phyloP scores from a whole-genome alignment of 805 yeast species.

The Wickerhamomyces alni region DNA sequence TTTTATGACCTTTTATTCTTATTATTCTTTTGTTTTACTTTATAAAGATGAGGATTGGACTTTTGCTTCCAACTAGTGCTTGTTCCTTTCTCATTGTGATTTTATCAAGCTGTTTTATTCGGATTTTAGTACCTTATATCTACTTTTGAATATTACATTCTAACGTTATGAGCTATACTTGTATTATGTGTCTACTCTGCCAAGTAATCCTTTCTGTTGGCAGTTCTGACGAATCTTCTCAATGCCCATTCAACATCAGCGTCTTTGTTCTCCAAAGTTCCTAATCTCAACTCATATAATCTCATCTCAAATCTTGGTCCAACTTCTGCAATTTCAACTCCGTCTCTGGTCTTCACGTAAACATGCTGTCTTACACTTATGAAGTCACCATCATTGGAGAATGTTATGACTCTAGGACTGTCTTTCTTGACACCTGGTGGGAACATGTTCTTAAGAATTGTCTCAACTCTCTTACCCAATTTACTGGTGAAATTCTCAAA shows the following conservation, averaged over 20 bases:
- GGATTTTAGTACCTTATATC: no score
- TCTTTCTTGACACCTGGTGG: conserved; percentile 97
- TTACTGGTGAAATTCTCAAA: conserved; percentile 83
- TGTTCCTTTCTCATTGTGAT: no score
- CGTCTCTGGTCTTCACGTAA: conserved; percentile 81
- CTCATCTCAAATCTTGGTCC: conserved; percentile 99
- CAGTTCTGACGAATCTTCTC: conserved; percentile 90
- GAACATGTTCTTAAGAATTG: conserved; percentile 79
- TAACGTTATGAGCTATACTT: no score
- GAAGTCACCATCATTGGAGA: conserved; percentile 85
- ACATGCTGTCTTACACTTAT: conserved; percentile 95
- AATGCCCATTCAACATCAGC: conserved; percentile 98
- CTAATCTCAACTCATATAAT: conserved; percentile 78
- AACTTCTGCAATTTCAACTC: conserved; percentile 88
- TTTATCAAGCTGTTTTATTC: no score
- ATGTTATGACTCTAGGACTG: conserved; percentile 86
- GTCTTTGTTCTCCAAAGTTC: conserved; percentile 90
- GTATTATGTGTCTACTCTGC: conserved; percentile 12
- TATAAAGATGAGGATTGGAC: background rate
- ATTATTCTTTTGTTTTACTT: background rate
- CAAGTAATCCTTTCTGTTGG: conserved; percentile 87
- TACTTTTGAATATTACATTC: no score
- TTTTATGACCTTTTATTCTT: background rate
- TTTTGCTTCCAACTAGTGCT: no score
- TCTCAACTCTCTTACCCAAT: conserved; percentile 77